Conservation (phyloP, 1,284 basidiomycete species). For the Melanopsichium pennsylvanicum region DNA sequence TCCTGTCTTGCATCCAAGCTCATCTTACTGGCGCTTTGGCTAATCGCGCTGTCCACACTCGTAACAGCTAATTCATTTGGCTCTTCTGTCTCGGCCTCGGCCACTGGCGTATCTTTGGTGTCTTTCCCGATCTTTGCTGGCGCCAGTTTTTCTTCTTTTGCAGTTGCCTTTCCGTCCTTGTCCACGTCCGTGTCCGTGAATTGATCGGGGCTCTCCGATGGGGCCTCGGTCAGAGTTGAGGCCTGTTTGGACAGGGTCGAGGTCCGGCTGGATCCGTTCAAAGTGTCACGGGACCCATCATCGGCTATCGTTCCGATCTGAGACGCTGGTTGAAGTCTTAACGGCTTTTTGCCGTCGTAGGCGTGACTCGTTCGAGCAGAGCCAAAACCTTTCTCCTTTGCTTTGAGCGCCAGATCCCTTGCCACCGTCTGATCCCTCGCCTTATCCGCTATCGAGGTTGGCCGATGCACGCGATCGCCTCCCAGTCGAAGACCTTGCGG, state of each 20-base stretch:
- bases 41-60: too few relatives aligned
- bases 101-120: too few relatives aligned
- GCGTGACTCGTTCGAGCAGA: conserved; percentile 21
- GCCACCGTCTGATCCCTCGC: conserved; percentile 50
- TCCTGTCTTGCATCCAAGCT: too few relatives aligned
- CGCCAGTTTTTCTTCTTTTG: too few relatives aligned
- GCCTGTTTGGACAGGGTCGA: background rate
- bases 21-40: too few relatives aligned
- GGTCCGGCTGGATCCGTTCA: background rate
- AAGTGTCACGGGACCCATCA: background rate
- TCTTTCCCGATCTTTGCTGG: background rate
- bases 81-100: background rate
- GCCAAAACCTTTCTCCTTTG: conserved; percentile 39
- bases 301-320: conserved; percentile 9
- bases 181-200: background rate
- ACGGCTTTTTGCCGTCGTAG: background rate
- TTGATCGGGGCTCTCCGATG: conserved; percentile 1
- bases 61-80: too few relatives aligned
- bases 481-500: conserved; percentile 43
- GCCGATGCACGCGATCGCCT: conserved; percentile 38
- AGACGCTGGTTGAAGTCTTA: conserved; percentile 5
- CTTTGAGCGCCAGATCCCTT: conserved; percentile 38
- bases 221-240: background rate
- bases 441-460: conserved; percentile 44
- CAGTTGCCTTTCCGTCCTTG: conserved; percentile 2